These are phyloP conservation scores for Coniophora puteana DNA, from an alignment of 1,284 basidiomycete species.

Conservation along the genomic window DNA sequence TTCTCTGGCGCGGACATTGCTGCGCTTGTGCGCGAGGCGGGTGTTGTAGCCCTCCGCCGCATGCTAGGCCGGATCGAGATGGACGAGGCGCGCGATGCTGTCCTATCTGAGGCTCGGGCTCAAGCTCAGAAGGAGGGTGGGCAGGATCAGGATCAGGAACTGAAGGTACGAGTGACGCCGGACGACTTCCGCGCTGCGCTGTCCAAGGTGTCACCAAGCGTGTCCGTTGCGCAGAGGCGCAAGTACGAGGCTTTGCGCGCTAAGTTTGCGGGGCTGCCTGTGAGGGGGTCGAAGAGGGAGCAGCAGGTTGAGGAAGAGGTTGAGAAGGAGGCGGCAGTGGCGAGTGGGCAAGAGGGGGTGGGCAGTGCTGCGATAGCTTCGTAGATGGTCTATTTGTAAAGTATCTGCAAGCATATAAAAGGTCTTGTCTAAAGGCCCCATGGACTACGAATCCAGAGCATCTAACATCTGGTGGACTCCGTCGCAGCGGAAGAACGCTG, in stretches of 20 bases:
- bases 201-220: conserved; percentile 85
- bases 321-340: too few relatives aligned
- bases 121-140: conserved; percentile 39
- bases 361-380: too few relatives aligned
- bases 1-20: conserved; percentile 91
- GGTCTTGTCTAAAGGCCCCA: too few relatives aligned
- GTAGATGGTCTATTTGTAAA: too few relatives aligned
- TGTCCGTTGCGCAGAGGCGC: conserved; percentile 74
- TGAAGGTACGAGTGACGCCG: conserved; percentile 45
- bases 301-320: too few relatives aligned
- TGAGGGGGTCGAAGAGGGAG: conserved; percentile 30
- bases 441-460: too few relatives aligned
- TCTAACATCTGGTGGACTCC: too few relatives aligned
- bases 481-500: too few relatives aligned
- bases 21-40: conserved; percentile 86
- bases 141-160: conserved; percentile 11
- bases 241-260: conserved; percentile 79
- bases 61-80: conserved; percentile 58
- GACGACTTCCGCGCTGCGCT: conserved; percentile 77
- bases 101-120: conserved; percentile 12
- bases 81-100: conserved; percentile 46
- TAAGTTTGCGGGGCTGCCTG: conserved; percentile 76
- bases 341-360: too few relatives aligned
- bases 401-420: too few relatives aligned
- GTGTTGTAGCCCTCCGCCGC: conserved; percentile 76